Conservation (phyloP, 1,139 yeast genomes). For the Candida glucosophila region DNA sequence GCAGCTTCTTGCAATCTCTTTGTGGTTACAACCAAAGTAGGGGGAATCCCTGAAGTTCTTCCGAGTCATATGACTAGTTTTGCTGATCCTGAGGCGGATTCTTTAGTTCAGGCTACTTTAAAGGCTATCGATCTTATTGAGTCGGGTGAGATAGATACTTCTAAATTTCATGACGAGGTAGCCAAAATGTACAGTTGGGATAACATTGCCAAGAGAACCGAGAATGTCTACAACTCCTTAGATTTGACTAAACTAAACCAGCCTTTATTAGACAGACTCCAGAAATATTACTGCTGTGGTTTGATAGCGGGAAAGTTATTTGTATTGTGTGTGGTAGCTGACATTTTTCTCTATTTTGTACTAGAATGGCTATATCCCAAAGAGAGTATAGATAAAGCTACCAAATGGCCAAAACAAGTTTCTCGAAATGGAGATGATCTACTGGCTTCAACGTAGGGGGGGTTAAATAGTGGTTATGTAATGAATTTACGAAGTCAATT, state of each 20-base stretch:
- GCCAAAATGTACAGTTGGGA: constrained; percentile 87
- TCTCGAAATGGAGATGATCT: no score
- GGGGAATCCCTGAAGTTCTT: constrained; percentile 95
- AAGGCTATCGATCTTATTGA: constrained; percentile 55
- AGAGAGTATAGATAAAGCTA: constrained; percentile 57
- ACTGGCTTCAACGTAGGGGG: no score
- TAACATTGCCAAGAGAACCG: constrained; percentile 82
- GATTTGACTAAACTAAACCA: constrained; percentile 34
- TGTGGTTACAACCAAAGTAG: constrained; percentile 93
- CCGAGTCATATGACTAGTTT: constrained; percentile 92
- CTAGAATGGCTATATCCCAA: constrained; percentile 70
- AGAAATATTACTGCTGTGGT: constrained; percentile 66
- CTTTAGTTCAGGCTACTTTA: constrained; percentile 61
- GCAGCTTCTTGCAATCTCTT: constrained; percentile 95
- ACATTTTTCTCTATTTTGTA: constrained; percentile 52
- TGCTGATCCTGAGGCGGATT: constrained; percentile 77
- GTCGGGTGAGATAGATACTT: constrained; percentile 57
- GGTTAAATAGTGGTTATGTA: no score
- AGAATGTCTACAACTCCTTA: constrained; percentile 62
- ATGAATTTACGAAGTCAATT: no score
- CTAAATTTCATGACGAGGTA: constrained; percentile 70
- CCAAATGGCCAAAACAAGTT: constrained; percentile 61
- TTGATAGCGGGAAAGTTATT: constrained; percentile 78
- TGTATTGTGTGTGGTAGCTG: constrained; percentile 72
- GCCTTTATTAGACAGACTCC: constrained; percentile 41